These are phyloP conservation scores for Stramenopiles sp. DNA, from an alignment of 352 stramenopile species.

Conservation along the genomic window DNA sequence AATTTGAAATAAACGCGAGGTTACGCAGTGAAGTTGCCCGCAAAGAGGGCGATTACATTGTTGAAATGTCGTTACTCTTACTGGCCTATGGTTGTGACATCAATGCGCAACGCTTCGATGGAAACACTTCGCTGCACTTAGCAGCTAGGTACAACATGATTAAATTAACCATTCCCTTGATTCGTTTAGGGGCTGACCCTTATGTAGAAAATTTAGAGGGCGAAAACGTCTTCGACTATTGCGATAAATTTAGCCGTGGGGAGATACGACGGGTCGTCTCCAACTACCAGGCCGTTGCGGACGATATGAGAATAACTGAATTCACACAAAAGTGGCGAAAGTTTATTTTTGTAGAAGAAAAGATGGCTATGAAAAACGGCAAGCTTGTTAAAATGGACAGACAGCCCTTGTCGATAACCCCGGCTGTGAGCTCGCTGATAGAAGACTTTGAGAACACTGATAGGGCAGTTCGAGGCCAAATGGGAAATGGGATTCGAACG, in stretches of 20 bases:
- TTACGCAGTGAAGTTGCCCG: not conserved
- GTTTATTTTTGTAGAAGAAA: not conserved
- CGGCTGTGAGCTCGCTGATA: not conserved
- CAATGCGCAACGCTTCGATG: not conserved
- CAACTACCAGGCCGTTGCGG: not conserved
- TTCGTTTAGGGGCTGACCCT: not conserved
- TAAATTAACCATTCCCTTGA: not conserved
- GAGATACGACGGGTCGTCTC: not conserved
- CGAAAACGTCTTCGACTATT: not conserved
- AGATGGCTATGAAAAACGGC: too few relatives aligned
- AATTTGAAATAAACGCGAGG: not conserved
- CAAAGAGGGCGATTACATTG: not conserved
- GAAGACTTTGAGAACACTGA: not conserved
- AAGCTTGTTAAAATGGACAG: too few relatives aligned
- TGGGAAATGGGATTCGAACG: not conserved
- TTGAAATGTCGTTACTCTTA: conserved; percentile 6
- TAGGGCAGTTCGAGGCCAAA: not conserved
- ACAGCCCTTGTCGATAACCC: not conserved
- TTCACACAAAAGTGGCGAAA: not conserved
- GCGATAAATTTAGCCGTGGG: not conserved
- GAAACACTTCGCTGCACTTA: not conserved
- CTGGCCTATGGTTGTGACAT: not conserved
- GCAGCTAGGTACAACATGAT: not conserved
- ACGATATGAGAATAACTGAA: not conserved
- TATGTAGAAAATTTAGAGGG: conserved; percentile 8